Evolutionary conservation across 1,284 basidiomycete species (phyloP), one percentile per base, ranked within the genome.

Genomic region (Ganoderma sinense): DNA sequence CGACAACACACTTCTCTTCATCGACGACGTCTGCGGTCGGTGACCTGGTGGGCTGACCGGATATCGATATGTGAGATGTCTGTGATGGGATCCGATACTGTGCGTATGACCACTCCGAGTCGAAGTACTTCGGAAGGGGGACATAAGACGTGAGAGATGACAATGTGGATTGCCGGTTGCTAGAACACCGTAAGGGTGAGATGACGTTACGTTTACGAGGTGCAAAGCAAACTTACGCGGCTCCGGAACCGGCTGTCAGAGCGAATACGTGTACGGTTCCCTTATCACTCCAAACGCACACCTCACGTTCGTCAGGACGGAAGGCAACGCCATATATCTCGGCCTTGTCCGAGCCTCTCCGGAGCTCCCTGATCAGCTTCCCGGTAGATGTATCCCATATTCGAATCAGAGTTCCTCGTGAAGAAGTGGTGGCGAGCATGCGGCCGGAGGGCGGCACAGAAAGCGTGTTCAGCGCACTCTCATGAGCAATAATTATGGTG

Each of bases 211-310:
- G n/a, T 31, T 53, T 45, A 40, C 41, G 51, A 7, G 36, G 36
- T 33, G 14, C 39, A 68, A 40, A 65, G 39, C 56, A 51, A 14
- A 87, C 91, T 85, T 79, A 94, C 92, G 89, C 88, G 71, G 87
- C 79, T 13, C 89, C 88, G 45, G 91, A 88, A 39, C 85, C 84
- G 53, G 86, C 84, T n/a, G 80, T 80, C 68, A 97, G 87, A 41
- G 92, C 90, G 80, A 97, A 97, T 29, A 97, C 86, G 79, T 99
- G 97, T 4, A 99, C 90, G 0, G 97, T 99, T 48, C 97, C 97
- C 82, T 98, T 98, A 81, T 99, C 97, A 79, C 96, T 97, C 94
- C 95, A 96, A 11, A 94, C 94, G 75, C 93, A 94, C 1, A 97
- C 82, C 75, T 95, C 93, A 66, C 85, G 87, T 80, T 94, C 93